Conservation (phyloP, 768 basidiomycete species). For the Coprinopsis sp. region DNA sequence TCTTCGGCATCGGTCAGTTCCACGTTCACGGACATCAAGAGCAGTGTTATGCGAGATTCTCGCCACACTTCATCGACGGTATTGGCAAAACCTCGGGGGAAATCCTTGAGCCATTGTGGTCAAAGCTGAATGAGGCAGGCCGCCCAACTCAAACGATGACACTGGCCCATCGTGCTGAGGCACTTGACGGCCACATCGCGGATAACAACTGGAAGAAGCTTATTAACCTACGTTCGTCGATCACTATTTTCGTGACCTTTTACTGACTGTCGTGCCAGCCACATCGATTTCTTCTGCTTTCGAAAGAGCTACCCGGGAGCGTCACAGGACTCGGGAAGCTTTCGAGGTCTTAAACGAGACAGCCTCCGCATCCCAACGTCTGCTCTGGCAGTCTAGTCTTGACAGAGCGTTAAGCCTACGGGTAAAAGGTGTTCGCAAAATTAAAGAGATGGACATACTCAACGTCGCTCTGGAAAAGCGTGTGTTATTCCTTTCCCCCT, state of each 20-base stretch:
- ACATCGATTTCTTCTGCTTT: not conserved
- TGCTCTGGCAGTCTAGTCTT: not conserved
- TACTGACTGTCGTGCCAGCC: no score
- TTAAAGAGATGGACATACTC: not conserved
- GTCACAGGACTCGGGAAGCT: not conserved
- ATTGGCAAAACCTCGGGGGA: constrained; percentile 26
- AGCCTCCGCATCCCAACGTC: not conserved
- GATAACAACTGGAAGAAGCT: constrained; percentile 32
- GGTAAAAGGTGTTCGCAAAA: not conserved
- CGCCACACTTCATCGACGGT: constrained; percentile 24
- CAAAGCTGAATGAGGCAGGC: constrained; percentile 22
- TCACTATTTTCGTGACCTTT: not conserved
- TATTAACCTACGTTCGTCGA: not conserved
- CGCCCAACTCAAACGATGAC: constrained; percentile 19
- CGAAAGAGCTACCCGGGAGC: no score
- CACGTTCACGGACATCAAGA: constrained; percentile 27
- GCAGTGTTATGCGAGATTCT: constrained; percentile 20
- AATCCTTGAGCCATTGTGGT: constrained; percentile 32
- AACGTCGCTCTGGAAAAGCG: not conserved
- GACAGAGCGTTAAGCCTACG: not conserved
- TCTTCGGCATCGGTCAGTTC: constrained; percentile 20
- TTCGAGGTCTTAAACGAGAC: not conserved
- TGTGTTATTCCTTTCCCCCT: not conserved
- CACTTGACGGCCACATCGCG: constrained; percentile 26
- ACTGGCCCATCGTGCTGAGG: constrained; percentile 19